Conservation (phyloP, 2,329 filamentous ascomycete species). For the Myriosclerotinia duriaeana region DNA sequence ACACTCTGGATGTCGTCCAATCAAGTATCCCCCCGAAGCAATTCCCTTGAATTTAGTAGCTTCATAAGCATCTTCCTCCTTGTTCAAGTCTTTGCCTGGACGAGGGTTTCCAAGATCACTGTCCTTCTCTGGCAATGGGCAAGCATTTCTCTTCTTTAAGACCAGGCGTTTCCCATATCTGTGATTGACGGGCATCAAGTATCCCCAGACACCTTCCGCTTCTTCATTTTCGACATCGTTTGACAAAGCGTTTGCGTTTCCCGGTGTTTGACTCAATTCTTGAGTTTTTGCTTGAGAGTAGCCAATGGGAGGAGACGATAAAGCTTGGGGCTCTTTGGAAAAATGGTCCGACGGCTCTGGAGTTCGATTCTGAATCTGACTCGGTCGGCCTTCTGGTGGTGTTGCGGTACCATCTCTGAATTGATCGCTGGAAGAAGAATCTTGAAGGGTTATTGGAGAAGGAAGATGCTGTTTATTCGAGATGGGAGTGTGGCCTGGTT, state of each 20-base stretch:
- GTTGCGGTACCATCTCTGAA: constrained; percentile 71
- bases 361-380: constrained; percentile 49
- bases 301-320: constrained; percentile 51
- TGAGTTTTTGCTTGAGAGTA: constrained; percentile 48
- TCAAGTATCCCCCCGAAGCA: constrained; percentile 79
- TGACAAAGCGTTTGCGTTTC: constrained; percentile 68
- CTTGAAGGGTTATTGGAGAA: constrained; percentile 73
- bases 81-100: constrained; percentile 49
- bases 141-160: constrained; percentile 70
- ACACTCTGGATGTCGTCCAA: constrained; percentile 91
- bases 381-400: constrained; percentile 61
- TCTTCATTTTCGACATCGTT: constrained; percentile 85
- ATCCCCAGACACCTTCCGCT: constrained; percentile 82
- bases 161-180: constrained; percentile 69
- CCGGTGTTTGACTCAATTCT: constrained; percentile 52
- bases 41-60: constrained; percentile 59
- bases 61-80: constrained; percentile 62
- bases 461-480: constrained; percentile 69
- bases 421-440: constrained; percentile 55
- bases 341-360: constrained; percentile 38
- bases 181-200: constrained; percentile 77
- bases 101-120: constrained; percentile 45
- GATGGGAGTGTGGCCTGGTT: constrained; percentile 56
- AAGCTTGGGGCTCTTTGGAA: constrained; percentile 26
- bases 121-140: constrained; percentile 57